A percentile compares a stretch with the other conserved stretches of the same genome.
phyloP scores from a whole-genome alignment of 129 eudicot species.

The Pseudognaphalium luteoalbum region DNA sequence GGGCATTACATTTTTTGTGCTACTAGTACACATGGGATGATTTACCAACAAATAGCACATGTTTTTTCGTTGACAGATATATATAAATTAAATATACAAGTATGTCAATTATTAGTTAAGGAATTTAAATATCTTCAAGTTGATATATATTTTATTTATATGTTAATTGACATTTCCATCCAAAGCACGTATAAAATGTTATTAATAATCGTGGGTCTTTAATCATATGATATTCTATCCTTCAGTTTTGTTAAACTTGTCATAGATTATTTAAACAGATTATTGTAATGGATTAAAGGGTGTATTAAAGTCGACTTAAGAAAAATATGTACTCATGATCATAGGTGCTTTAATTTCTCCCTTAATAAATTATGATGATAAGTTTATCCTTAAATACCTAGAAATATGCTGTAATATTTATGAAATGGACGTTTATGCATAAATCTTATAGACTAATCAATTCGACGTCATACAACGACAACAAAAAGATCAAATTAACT shows the following conservation, averaged over 20 bases:
- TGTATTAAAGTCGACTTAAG: background rate
- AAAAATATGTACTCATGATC: background rate
- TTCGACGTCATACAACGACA: background rate
- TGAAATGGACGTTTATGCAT: background rate
- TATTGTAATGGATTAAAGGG: background rate
- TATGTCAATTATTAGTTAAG: constrained; percentile 18
- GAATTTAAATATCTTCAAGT: constrained; percentile 13
- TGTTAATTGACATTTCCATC: constrained; percentile 15
- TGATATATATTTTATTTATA: constrained; percentile 8
- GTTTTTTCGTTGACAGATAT: constrained; percentile 7
- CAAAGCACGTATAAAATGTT: background rate
- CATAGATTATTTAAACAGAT: background rate
- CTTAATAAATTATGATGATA: background rate
- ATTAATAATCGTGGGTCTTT: background rate
- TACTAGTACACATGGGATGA: constrained; percentile 20
- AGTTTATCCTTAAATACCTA: too few species aligned
- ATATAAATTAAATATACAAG: background rate
- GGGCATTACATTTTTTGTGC: too few species aligned
- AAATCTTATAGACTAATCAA: background rate
- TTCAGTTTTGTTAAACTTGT: background rate
- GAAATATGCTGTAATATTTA: too few species aligned
- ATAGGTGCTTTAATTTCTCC: background rate
- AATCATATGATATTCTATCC: constrained; percentile 14
- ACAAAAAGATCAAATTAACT: background rate
- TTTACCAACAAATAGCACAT: constrained; percentile 13